These are phyloP conservation scores for Ceratobasidium sp. DNA, from an alignment of 1,284 basidiomycete species.

Conservation along the genomic window DNA sequence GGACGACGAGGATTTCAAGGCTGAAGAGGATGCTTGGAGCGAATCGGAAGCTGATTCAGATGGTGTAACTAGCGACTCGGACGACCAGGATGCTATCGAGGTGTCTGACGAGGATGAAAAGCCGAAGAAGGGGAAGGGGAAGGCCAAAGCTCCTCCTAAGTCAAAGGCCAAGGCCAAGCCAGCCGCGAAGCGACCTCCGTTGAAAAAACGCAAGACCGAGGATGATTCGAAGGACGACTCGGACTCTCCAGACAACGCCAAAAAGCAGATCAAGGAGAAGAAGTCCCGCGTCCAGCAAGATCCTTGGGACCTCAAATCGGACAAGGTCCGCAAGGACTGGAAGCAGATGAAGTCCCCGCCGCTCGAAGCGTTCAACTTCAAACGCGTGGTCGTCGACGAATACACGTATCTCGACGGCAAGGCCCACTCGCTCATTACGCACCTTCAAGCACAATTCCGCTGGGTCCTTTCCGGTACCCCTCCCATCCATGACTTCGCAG, in stretches of 20 bases:
- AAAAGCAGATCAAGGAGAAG: constrained; percentile 46
- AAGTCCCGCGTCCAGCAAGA: constrained; percentile 67
- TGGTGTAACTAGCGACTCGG: constrained; percentile 57
- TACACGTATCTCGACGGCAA: constrained; percentile 92
- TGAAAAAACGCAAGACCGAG: constrained; percentile 57
- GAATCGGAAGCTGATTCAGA: constrained; percentile 38
- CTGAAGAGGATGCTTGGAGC: constrained; percentile 46
- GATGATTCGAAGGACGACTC: constrained; percentile 49
- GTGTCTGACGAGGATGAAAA: constrained; percentile 35
- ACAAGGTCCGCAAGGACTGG: constrained; percentile 75
- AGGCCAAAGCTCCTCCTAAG: constrained; percentile 49
- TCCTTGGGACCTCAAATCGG: constrained; percentile 78
- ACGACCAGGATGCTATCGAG: constrained; percentile 36
- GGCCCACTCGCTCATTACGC: constrained; percentile 78
- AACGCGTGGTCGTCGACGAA: constrained; percentile 90
- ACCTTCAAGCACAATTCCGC: constrained; percentile 76
- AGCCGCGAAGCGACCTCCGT: constrained; percentile 45
- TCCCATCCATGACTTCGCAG: constrained; percentile 88
- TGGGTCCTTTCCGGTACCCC: constrained; percentile 98
- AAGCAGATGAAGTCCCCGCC: constrained; percentile 81
- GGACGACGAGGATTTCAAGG: constrained; percentile 44
- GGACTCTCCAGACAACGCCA: constrained; percentile 47
- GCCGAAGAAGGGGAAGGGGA: constrained; percentile 44
- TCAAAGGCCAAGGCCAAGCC: constrained; percentile 45
- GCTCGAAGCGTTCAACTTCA: constrained; percentile 90